Conservation (phyloP, 164 flowering plant genomes). For the Paratinospora sagittata region DNA sequence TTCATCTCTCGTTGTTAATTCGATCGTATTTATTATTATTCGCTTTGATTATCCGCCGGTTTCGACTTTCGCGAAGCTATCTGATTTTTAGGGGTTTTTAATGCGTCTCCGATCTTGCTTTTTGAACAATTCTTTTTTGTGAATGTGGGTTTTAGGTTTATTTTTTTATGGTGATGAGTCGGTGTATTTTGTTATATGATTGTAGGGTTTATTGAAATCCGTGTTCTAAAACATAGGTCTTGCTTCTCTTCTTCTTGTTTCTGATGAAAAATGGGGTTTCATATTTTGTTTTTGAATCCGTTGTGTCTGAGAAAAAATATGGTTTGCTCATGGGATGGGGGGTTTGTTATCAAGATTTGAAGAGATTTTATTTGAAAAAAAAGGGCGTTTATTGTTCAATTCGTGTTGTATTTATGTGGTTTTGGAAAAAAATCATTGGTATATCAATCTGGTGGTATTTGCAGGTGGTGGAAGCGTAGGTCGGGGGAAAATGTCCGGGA, state of each 20-base stretch:
- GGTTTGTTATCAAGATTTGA: not conserved
- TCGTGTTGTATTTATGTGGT: not conserved
- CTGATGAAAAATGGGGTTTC: not conserved
- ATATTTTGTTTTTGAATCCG: not conserved
- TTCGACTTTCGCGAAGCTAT: not conserved
- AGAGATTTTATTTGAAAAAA: not conserved
- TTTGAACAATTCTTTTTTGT: not conserved
- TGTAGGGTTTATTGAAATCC: not conserved
- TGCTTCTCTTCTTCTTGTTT: not conserved
- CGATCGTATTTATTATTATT: not conserved
- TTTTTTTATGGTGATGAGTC: not conserved
- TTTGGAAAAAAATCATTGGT: not conserved
- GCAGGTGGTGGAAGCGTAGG: slow-evolving; percentile 11
- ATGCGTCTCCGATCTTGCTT: not conserved
- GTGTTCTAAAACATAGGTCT: not conserved
- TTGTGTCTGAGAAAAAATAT: not conserved
- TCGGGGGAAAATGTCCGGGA: slow-evolving; percentile 34
- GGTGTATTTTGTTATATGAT: not conserved
- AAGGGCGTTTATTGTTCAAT: not conserved
- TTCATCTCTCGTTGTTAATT: not conserved
- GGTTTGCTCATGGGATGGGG: no score
- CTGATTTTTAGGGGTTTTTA: not conserved
- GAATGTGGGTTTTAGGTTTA: not conserved
- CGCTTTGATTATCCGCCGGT: not conserved
- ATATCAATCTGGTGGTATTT: not conserved